Percentiles rank a stretch among this genome's conserved stretches.
These are phyloP conservation scores for Cucurbita maxima DNA, from an alignment of 306 rosid genomes.

Conservation along the genomic window DNA sequence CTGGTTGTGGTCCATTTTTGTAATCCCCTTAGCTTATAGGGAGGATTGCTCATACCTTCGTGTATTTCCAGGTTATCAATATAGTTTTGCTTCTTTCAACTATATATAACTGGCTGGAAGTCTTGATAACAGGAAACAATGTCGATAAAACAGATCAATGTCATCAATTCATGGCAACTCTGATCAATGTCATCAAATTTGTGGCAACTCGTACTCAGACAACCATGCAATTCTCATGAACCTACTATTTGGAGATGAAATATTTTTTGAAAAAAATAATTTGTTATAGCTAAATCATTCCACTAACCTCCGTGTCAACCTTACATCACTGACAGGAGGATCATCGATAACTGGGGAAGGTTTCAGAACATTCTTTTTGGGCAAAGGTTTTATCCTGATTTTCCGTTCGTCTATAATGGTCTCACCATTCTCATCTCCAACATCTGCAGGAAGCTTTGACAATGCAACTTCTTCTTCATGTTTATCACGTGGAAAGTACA, in stretches of 20 bases:
- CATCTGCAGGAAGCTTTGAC: conserved; percentile 89
- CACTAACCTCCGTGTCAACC: conserved; percentile 59
- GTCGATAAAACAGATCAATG: not conserved
- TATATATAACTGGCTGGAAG: not conserved
- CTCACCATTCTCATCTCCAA: conserved; percentile 99
- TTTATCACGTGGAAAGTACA: conserved; percentile 90
- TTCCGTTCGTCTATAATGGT: conserved; percentile 85
- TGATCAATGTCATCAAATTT: not conserved
- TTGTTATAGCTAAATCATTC: not conserved
- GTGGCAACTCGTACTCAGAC: not conserved
- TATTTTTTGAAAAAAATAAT: not conserved
- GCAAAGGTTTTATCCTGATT: conserved; percentile 91
- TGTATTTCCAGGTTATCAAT: not conserved
- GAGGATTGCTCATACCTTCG: not conserved
- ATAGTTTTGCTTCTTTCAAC: not conserved
- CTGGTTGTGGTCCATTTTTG: not conserved
- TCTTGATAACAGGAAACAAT: not conserved
- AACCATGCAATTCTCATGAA: not conserved
- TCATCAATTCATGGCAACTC: not conserved
- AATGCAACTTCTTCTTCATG: conserved; percentile 88
- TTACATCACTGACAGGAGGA: conserved; percentile 65
- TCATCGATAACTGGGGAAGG: conserved; percentile 42
- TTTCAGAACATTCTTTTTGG: conserved; percentile 37
- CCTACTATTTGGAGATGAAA: not conserved
- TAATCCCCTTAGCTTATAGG: not conserved